Percentiles rank a stretch among this genome's conserved stretches.
These are phyloP conservation scores for Coccomyxa sp. DNA, from an alignment of 139 green algal species.

Conservation along the genomic window DNA sequence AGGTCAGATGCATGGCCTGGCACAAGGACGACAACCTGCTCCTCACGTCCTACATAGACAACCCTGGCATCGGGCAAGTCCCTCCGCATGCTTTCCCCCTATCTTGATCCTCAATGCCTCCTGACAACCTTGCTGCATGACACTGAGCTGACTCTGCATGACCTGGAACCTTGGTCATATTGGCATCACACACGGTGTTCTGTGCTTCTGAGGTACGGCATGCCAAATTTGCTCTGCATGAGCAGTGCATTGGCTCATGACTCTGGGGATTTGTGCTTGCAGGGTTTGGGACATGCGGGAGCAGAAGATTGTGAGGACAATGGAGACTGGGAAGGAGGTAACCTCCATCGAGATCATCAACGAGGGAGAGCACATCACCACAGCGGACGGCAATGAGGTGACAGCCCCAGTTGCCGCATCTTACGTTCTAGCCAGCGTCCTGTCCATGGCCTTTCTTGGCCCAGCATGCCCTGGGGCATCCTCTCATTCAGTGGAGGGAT, in stretches of 20 bases:
- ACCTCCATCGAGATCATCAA: constrained; percentile 79
- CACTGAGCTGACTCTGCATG: too few relatives aligned
- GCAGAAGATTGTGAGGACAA: constrained; percentile 39
- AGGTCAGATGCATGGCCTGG: constrained; percentile 66
- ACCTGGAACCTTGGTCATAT: too few relatives aligned
- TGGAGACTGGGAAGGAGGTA: constrained; percentile 66
- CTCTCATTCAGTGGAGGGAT: too few relatives aligned
- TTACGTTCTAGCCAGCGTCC: too few relatives aligned
- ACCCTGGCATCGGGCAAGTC: constrained; percentile 52
- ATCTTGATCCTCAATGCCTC: too few relatives aligned
- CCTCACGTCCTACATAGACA: constrained; percentile 55
- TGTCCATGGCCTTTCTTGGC: too few relatives aligned
- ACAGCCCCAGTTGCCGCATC: not conserved
- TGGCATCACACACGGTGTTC: too few relatives aligned
- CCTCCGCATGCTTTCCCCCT: not conserved
- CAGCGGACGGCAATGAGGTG: constrained; percentile 63
- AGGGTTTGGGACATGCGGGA: constrained; percentile 85
- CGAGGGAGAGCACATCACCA: constrained; percentile 65
- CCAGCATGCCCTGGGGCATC: too few relatives aligned
- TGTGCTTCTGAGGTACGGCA: not conserved
- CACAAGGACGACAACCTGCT: constrained; percentile 71
- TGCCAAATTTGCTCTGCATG: not conserved
- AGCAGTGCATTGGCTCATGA: not conserved
- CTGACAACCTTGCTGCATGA: too few relatives aligned
- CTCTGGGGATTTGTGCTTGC: constrained; percentile 18